phyloP scores from a whole-genome alignment of 2,329 filamentous ascomycete species.

The Ilyonectria robusta region DNA sequence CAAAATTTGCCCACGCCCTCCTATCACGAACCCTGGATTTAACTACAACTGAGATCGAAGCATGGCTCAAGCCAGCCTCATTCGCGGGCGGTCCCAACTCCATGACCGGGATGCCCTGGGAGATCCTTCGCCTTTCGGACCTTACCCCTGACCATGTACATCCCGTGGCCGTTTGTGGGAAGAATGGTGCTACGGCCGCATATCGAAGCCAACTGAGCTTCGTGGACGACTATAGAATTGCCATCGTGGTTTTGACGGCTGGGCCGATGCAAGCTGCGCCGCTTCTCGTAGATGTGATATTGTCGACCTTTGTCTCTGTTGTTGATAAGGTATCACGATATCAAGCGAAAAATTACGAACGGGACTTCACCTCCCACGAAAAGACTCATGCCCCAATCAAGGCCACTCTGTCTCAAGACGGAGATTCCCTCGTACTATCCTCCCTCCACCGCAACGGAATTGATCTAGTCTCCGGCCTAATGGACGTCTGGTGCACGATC shows the following conservation, averaged over 20 bases:
- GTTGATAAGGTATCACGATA: conserved; percentile 47
- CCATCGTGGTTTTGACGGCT: conserved; percentile 50
- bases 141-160: conserved; percentile 49
- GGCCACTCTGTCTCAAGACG: conserved; percentile 42
- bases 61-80: conserved; percentile 54
- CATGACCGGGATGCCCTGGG: conserved; percentile 56
- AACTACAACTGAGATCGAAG: conserved; percentile 41
- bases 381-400: conserved; percentile 17
- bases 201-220: conserved; percentile 54
- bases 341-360: conserved; percentile 44
- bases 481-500: conserved; percentile 40
- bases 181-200: conserved; percentile 52
- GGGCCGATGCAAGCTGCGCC: conserved; percentile 48
- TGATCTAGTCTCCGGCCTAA: conserved; percentile 39
- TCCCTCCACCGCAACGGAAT: conserved; percentile 42
- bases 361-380: conserved; percentile 21
- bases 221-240: conserved; percentile 54
- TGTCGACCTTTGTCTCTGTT: conserved; percentile 47
- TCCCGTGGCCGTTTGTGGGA: conserved; percentile 51
- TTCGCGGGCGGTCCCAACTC: conserved; percentile 48
- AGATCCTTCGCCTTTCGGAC: conserved; percentile 50
- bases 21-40: conserved; percentile 48
- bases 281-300: conserved; percentile 46
- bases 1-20: conserved; percentile 46
- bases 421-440: conserved; percentile 43